Conservation (phyloP, 2,329 filamentous ascomycete species). For the Cercospora sp. region DNA sequence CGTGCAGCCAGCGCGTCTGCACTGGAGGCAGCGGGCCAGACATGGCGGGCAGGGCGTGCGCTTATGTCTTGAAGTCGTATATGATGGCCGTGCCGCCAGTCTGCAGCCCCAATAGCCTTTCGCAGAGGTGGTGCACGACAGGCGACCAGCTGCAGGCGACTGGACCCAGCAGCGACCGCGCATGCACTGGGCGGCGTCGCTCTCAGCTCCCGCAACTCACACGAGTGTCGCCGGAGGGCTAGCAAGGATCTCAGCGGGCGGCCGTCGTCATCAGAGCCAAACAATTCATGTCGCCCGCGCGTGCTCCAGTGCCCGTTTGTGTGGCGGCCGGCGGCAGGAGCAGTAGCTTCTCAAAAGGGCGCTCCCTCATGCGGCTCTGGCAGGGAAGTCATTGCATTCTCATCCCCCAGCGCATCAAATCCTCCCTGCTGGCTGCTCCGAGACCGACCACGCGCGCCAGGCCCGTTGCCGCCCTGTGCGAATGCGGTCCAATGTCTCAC, state of each 20-base stretch:
- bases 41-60: slow-evolving; percentile 6
- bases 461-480: not conserved
- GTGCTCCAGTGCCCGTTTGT: not conserved
- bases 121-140: not conserved
- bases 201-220: not conserved
- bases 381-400: not conserved
- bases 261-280: not conserved
- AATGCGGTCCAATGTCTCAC: not conserved
- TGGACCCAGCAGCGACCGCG: not conserved
- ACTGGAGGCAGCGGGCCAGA: slow-evolving; percentile 18
- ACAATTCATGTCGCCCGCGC: not conserved
- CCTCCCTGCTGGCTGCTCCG: not conserved
- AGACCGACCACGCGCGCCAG: not conserved
- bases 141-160: not conserved
- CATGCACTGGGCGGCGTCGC: not conserved
- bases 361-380: not conserved
- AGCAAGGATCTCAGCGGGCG: not conserved
- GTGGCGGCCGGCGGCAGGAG: not conserved
- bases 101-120: not conserved
- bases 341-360: not conserved
- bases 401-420: not conserved
- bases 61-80: not conserved
- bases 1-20: slow-evolving; percentile 17
- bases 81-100: not conserved
- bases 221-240: not conserved